Conservation (phyloP, 352 stramenopile genomes). For the Globisporangium ultimum region DNA sequence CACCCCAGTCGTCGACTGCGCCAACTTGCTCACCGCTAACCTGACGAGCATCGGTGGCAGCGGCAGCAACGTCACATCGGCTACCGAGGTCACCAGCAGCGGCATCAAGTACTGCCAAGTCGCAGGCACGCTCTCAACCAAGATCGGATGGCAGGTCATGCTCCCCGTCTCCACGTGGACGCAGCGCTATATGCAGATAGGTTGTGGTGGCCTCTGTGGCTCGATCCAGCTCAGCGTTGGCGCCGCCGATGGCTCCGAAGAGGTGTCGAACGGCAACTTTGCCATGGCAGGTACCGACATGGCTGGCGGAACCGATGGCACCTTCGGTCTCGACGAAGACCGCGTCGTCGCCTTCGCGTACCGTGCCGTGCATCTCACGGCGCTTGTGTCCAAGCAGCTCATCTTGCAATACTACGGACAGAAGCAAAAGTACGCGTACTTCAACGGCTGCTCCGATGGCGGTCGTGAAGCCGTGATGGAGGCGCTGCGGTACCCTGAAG, state of each 20-base stretch:
- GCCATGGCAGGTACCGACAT: slow-evolving; percentile 30
- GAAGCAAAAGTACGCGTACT: slow-evolving; percentile 30
- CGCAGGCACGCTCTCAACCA: neutral
- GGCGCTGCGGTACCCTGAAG: slow-evolving; percentile 16
- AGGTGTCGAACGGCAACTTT: slow-evolving; percentile 26
- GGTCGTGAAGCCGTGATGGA: slow-evolving; percentile 20
- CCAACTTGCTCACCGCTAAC: neutral
- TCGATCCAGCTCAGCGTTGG: slow-evolving; percentile 24
- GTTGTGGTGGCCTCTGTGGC: slow-evolving; percentile 33
- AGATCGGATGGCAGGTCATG: slow-evolving; percentile 25
- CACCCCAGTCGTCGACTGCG: slow-evolving; percentile 2
- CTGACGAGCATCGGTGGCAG: neutral
- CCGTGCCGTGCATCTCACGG: slow-evolving; percentile 28
- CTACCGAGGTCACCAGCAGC: neutral
- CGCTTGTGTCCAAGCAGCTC: slow-evolving; percentile 31
- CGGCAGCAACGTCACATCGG: slow-evolving; percentile 1
- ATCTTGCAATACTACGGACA: slow-evolving; percentile 34
- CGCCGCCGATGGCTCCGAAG: slow-evolving; percentile 18
- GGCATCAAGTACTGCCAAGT: slow-evolving; percentile 7
- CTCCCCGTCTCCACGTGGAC: slow-evolving; percentile 34
- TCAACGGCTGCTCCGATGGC: slow-evolving; percentile 24
- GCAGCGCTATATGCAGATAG: slow-evolving; percentile 37
- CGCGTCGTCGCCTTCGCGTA: slow-evolving; percentile 30
- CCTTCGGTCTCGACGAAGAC: slow-evolving; percentile 21
- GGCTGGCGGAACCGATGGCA: slow-evolving; percentile 26